Evolutionary conservation across 2,329 filamentous ascomycete genomes (phyloP), one percentile per base, ranked within the genome.

Genomic region (Phyllosticta citribraziliensis): DNA sequence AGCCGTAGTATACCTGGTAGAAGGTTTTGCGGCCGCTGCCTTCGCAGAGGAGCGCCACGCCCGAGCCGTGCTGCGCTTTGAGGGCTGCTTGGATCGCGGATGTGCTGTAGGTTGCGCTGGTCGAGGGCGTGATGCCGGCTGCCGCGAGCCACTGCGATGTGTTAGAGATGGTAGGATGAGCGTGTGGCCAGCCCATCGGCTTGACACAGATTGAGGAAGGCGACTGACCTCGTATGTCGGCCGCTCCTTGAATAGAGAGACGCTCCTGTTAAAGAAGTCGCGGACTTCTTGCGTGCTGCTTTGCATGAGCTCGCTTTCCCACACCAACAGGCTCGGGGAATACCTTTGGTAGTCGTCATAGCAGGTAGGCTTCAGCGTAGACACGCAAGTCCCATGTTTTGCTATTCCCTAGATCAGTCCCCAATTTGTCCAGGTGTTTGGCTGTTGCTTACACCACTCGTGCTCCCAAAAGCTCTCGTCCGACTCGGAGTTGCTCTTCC

Each of bases 301-400:
- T 14, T 14, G 11, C 2, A 40, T 40, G 10, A 40, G 33, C 33
- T 40, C 33, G 11, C 14, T 17, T 17, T 17, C 14, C 33, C 4
- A 12, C 4, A 40, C 10, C 11, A 17, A 17, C 33, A 40, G 10
- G 8, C 33, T 12, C 33, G 12, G 3, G 33, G 10, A 40, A 11
- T 40, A 40, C 0, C 80, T 72, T 60, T 78, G 73, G 67, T 82
- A 81, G 61, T 80, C 74, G 47, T 76, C 75, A 74, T 89, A 89
- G 78, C 87, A 89, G 20, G 74, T 68, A 0, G 85, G 81, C 2
- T 85, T 75, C 54, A 89, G 80, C 0, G 87, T 89, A 69, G 83
- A 85, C 68, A 89, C 84, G 74, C 87, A 89, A 12, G 86, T 88
- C 33, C 88, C 87, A 70, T 89, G 86, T 71, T 88, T 88, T 71